Percentiles rank a stretch among this genome's conserved stretches.
phyloP scores from a whole-genome alignment of 306 rosid genomes.

The Cucumis melo region DNA sequence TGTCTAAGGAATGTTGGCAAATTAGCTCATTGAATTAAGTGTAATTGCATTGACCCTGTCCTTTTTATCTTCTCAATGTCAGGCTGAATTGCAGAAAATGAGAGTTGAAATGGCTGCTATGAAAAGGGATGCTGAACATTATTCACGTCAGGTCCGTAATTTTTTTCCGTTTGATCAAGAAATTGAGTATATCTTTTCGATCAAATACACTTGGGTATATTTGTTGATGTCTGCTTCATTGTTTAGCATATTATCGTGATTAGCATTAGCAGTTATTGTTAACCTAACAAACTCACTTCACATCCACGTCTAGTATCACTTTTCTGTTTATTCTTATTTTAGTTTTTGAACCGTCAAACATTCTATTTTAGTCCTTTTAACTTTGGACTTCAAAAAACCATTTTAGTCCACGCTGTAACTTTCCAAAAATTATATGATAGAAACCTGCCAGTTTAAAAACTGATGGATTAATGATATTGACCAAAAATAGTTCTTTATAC shows the following conservation, averaged over 20 bases:
- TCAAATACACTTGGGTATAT: neutral
- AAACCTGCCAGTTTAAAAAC: neutral
- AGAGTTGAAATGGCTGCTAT: conserved; percentile 99
- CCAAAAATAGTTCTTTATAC: neutral
- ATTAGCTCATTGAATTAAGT: conserved; percentile 8
- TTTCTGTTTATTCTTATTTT: neutral
- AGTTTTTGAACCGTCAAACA: neutral
- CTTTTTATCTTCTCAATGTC: conserved; percentile 17
- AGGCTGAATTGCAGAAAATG: conserved; percentile 86
- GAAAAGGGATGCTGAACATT: conserved; percentile 99
- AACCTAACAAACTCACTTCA: neutral
- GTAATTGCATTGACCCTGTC: neutral
- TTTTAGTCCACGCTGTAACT: neutral
- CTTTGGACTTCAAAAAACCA: neutral
- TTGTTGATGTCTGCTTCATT: neutral
- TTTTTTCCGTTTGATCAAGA: neutral
- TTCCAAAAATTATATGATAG: too few relatives aligned
- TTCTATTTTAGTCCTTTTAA: neutral
- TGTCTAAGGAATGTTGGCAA: neutral
- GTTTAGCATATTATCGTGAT: neutral
- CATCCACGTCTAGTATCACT: neutral
- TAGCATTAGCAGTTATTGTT: neutral
- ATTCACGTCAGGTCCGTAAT: conserved; percentile 80
- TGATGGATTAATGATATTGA: neutral
- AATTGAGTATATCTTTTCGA: neutral